Evolutionary conservation across 441 rosid genomes (phyloP).

Genomic region (Geranium incanum): DNA sequence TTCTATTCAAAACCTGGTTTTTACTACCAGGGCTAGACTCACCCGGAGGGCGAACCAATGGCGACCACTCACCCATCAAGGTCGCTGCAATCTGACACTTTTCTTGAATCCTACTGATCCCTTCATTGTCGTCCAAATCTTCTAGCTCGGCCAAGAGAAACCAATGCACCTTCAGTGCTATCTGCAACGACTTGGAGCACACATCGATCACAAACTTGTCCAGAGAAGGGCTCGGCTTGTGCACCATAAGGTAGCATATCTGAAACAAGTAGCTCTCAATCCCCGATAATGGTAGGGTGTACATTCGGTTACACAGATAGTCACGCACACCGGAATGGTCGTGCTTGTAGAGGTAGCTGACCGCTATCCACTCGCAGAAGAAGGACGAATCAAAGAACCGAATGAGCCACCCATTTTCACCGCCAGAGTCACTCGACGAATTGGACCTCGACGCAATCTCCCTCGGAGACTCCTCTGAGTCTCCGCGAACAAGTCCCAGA

Average conservation of each 20-base stretch:
- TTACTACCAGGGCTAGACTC: constrained; percentile 69
- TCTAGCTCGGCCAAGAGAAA: constrained; percentile 91
- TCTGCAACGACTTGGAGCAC: constrained; percentile 73
- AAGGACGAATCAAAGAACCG: constrained; percentile 93
- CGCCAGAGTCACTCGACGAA: constrained; percentile 62
- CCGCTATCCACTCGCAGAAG: constrained; percentile 99
- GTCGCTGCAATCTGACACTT: constrained; percentile 96
- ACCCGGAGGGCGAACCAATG: constrained; percentile 49
- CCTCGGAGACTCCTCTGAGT: constrained; percentile 72
- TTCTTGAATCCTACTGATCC: constrained; percentile 90
- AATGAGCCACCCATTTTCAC: constrained; percentile 95
- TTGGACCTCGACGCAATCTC: constrained; percentile 63
- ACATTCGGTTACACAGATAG: constrained; percentile 95
- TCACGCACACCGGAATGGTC: constrained; percentile 89
- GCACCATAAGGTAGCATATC: constrained; percentile 87
- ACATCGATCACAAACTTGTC: constrained; percentile 96
- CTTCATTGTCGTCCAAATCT: constrained; percentile 92
- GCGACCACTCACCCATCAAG: constrained; percentile 92
- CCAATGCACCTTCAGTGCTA: constrained; percentile 96
- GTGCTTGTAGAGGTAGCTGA: constrained; percentile 95
- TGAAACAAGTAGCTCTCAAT: constrained; percentile 91
- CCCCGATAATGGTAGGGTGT: constrained; percentile 79
- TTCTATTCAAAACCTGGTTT: constrained; percentile 78
- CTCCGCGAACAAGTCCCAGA: constrained; percentile 71
- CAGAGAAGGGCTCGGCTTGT: constrained; percentile 94